Conservation (phyloP, 176 grass and related monocot species). For the Dactylis glomerata region DNA sequence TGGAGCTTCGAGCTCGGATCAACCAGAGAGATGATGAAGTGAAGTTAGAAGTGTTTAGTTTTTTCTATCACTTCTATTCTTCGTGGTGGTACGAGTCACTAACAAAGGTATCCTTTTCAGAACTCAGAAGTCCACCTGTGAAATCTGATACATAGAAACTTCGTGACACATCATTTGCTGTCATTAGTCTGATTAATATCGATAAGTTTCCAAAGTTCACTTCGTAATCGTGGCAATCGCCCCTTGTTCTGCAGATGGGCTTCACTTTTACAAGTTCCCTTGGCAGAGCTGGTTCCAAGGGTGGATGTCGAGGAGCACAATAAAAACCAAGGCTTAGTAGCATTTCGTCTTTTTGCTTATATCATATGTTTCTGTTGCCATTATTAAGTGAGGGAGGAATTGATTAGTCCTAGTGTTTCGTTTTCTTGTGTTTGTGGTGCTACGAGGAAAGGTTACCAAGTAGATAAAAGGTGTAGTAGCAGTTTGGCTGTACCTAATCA, state of each 20-base stretch:
- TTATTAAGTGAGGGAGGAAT: slow-evolving; percentile 36
- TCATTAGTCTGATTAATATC: background rate
- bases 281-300: slow-evolving; percentile 33
- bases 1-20: slow-evolving; percentile 79
- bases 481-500: slow-evolving; percentile 37
- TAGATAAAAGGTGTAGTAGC: slow-evolving; percentile 43
- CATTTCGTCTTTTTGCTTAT: slow-evolving; percentile 40
- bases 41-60: slow-evolving; percentile 37
- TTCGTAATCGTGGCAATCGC: background rate
- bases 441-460: slow-evolving; percentile 28
- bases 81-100: slow-evolving; percentile 42
- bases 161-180: background rate
- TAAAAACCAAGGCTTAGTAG: slow-evolving; percentile 43
- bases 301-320: background rate
- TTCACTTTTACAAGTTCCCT: slow-evolving; percentile 32
- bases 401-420: slow-evolving; percentile 26
- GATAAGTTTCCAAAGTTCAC: background rate
- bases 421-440: slow-evolving; percentile 25
- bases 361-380: slow-evolving; percentile 39
- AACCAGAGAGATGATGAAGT: slow-evolving; percentile 55
- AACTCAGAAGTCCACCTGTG: background rate
- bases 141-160: background rate
- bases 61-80: slow-evolving; percentile 31
- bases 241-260: slow-evolving; percentile 38
- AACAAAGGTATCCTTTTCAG: slow-evolving; percentile 55